These are phyloP conservation scores for Saitozyma podzolica DNA, from an alignment of 768 basidiomycete genomes.

Conservation along the genomic window DNA sequence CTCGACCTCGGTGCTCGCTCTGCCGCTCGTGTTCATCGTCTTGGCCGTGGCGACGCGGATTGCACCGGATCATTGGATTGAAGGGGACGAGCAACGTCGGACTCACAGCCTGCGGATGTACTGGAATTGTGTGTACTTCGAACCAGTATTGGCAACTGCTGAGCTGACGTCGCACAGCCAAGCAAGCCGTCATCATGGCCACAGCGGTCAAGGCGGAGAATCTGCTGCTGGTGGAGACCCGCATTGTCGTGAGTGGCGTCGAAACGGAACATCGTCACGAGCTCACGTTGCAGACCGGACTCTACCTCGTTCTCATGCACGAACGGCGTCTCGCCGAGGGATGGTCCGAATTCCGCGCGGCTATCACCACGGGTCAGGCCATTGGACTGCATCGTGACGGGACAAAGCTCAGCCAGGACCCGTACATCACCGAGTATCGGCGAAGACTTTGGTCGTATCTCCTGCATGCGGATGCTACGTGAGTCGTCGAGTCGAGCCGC, in stretches of 20 bases:
- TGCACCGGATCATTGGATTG: slow-evolving; percentile 76
- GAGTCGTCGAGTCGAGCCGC: slow-evolving; percentile 8
- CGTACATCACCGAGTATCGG: slow-evolving; percentile 76
- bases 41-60: slow-evolving; percentile 83
- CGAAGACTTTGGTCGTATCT: slow-evolving; percentile 78
- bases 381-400: slow-evolving; percentile 88
- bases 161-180: slow-evolving; percentile 58
- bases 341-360: slow-evolving; percentile 90
- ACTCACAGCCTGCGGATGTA: slow-evolving; percentile 82
- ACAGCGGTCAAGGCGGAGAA: slow-evolving; percentile 90
- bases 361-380: slow-evolving; percentile 85
- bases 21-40: slow-evolving; percentile 85
- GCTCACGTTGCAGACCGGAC: slow-evolving; percentile 61
- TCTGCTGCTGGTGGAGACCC: slow-evolving; percentile 80
- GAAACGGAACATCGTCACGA: background rate
- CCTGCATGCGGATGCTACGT: slow-evolving; percentile 86
- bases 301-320: slow-evolving; percentile 58
- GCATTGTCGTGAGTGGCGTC: slow-evolving; percentile 62
- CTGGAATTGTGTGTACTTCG: slow-evolving; percentile 75
- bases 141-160: background rate
- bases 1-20: slow-evolving; percentile 68
- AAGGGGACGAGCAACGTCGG: slow-evolving; percentile 69
- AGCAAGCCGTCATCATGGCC: slow-evolving; percentile 78
- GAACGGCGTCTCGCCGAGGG: slow-evolving; percentile 73
- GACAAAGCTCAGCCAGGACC: slow-evolving; percentile 60